phyloP scores from a whole-genome alignment of 179 eudicot genomes.

The Vitellaria paradoxa region DNA sequence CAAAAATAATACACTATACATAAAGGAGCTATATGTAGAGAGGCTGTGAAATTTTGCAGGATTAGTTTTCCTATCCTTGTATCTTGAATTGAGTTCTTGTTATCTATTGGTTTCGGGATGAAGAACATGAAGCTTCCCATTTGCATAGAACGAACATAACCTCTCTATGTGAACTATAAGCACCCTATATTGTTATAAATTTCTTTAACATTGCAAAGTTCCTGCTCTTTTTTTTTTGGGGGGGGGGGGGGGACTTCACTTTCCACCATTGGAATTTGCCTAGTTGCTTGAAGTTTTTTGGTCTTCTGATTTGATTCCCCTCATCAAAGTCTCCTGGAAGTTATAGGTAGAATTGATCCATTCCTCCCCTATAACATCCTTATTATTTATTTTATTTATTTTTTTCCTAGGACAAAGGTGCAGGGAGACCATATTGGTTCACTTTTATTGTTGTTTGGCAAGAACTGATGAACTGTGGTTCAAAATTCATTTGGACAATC shows the following conservation, averaged over 20 bases:
- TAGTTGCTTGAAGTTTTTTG: neutral
- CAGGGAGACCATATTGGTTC: neutral
- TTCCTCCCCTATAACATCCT: neutral
- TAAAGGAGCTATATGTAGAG: conserved; percentile 17
- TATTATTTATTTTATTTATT: too few relatives aligned
- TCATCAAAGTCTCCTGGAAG: neutral
- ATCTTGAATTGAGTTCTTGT: conserved; percentile 21
- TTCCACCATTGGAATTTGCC: neutral
- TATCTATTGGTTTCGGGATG: conserved; percentile 22
- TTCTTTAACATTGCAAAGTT: neutral
- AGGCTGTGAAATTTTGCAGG: conserved; percentile 52
- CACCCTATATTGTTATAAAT: neutral
- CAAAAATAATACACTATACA: conserved; percentile 18
- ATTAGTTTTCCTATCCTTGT: conserved; percentile 33
- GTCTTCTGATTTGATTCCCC: neutral
- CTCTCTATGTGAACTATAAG: neutral
- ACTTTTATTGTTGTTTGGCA: neutral
- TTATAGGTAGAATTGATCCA: neutral
- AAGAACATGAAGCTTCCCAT: conserved; percentile 17
- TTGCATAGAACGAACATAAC: neutral
- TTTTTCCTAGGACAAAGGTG: neutral
- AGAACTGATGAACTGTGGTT: too few relatives aligned
- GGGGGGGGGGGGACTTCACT: too few relatives aligned
- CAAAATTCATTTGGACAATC: too few relatives aligned
- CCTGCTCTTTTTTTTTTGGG: too few relatives aligned